Base-by-base conservation (phyloP, 345 rosid genomes). In the Eucalyptus rudis region DNA sequence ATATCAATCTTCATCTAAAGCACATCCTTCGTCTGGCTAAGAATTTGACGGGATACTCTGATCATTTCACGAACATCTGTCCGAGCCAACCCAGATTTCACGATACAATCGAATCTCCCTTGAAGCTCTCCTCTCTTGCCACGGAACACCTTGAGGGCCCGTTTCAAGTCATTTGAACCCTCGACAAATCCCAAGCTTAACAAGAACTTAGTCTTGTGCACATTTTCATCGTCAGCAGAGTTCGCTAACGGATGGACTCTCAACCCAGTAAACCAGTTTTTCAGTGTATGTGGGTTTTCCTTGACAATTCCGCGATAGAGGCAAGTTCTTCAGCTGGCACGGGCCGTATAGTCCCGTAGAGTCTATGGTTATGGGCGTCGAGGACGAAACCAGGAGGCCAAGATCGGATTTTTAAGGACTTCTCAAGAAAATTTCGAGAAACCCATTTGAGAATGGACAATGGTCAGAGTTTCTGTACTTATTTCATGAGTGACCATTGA, bases 21-120 rank as follows among this genome's bases (percentile, higher is more conserved):
- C 71, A 92, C 89, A 62, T 91, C 92, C 91, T 90, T 96, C 56
- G 90, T 90, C 90, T 92, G 93, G 90, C 90, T 94, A 54, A 95
- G 96, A 47, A 96, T 91, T 86, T 94, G 94, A 88, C 98, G 99
- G n/a, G 94, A 92, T 51, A 89, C 83, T 86, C 89, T 91, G 52
- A 97, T 89, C 93, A 97, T 95, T 88, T 91, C 68, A 2, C 89
- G 71, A 66, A 93, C 97, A 76, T 94, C 96, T 81, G 92, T 92
- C 90, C 88, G 90, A 76, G 93, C 95, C 90, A 96, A 87, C 86
- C 97, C 98, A 49, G 96, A 94, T 86, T 92, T 91, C 87, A 95
- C 91, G n/a, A 97, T 83, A 56, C 92, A 95, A 91, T 96, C 94
- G 86, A 94, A 97, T 93, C 99, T 94, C 91, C 96, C 96, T 49